Percentiles rank a stretch among this genome's conserved stretches.
These are phyloP conservation scores for Thamnidium elegans DNA, from an alignment of 192 early-diverging fungal species.

Conservation along the genomic window DNA sequence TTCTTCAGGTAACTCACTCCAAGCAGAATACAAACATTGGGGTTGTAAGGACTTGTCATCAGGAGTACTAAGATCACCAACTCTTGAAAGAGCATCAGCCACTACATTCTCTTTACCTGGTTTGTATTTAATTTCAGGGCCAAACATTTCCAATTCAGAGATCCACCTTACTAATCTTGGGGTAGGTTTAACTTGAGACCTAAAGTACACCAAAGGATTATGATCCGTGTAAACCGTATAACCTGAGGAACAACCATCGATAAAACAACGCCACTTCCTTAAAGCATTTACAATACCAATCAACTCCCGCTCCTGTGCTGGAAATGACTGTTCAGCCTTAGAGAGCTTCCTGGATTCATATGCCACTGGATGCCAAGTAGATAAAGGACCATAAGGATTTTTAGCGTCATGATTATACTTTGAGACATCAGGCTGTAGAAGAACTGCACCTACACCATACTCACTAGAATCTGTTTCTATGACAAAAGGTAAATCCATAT, in stretches of 20 bases:
- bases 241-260: neutral
- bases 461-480: constrained; percentile 16
- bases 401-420: neutral
- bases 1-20: neutral
- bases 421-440: constrained; percentile 5
- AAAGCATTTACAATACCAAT: constrained; percentile 10
- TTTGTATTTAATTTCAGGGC: constrained; percentile 9
- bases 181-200: constrained; percentile 8
- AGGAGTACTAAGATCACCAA: neutral
- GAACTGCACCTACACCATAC: constrained; percentile 4
- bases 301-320: constrained; percentile 17
- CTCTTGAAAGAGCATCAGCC: constrained; percentile 2
- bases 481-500: neutral
- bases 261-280: constrained; percentile 15
- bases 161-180: constrained; percentile 1
- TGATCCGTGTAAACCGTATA: constrained; percentile 8
- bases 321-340: constrained; percentile 28
- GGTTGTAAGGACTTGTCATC: neutral
- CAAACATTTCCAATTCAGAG: constrained; percentile 7
- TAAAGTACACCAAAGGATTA: neutral
- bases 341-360: constrained; percentile 37
- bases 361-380: constrained; percentile 19
- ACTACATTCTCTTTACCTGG: constrained; percentile 16
- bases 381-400: neutral
- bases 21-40: neutral